Evolutionary conservation across 257 asterid species (phyloP), one percentile per base, ranked within the genome.

Genomic region (Schizonepeta tenuifolia): DNA sequence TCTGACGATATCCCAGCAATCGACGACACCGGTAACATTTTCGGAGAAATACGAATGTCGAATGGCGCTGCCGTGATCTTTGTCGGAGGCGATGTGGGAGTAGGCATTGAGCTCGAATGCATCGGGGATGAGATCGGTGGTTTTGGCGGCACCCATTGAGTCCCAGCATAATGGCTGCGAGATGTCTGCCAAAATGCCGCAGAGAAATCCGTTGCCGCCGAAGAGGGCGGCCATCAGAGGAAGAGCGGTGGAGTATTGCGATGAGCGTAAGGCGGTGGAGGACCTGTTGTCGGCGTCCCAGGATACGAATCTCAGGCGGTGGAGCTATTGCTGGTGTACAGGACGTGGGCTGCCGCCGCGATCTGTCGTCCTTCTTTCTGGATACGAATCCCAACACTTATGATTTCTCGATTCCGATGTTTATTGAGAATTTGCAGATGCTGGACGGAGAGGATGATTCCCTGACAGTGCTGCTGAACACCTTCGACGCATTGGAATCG

Each of bases 141-240:
- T 77, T 15, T 46, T 36, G 0, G 78, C n/a, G n/a, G n/a, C n/a
- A n/a, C n/a, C n/a, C n/a, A n/a, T n/a, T n/a, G n/a, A n/a, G n/a
- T n/a, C n/a, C 40, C 95, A 94, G 28, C 99, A 94, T 9, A 75
- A 73, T 1, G 86, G 89, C 85, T 86, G 97, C 5, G 99, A 94
- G 12, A 82, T 89, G 73, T 91, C 85, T 3, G 89, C 85, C 7
- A 79, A 41, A 78, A 94, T 88, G 64, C 99, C 99, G 80, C 97
- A 94, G 7, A 91, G 84, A 75, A 91, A 94, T 0, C 96, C 95
- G 12, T 84, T 81, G 0, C 99, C 99, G 20, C 97, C 97, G 1
- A 95, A 86, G 9, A 94, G 85, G 41, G 93, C 90, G 14, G 86
- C 91, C 96, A 94, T 86, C 5, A 95, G 84, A 1, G 97, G 85